Evolutionary conservation across 2,329 filamentous ascomycete species (phyloP).

Genomic region (Cercospora nicotianae): DNA sequence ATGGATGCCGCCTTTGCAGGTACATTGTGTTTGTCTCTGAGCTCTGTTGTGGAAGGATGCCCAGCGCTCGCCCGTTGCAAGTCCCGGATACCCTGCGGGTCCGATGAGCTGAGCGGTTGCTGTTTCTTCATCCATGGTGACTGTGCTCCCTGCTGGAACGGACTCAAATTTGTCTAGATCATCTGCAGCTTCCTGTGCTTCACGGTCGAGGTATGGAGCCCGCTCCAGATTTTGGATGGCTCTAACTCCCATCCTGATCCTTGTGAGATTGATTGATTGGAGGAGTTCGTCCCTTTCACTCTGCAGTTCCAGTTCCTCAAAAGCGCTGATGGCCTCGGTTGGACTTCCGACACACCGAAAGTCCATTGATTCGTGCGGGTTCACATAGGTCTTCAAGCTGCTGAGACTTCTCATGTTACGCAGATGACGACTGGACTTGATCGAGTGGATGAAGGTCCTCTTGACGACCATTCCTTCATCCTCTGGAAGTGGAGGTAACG

Average conservation of each 20-base stretch:
- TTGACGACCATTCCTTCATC: not conserved
- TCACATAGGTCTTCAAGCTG: slow-evolving; percentile 6
- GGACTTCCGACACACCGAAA: not conserved
- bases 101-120: slow-evolving; percentile 13
- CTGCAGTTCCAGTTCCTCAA: slow-evolving; percentile 4
- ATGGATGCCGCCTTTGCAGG: slow-evolving; percentile 4
- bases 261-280: slow-evolving; percentile 11
- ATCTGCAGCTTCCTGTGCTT: slow-evolving; percentile 12
- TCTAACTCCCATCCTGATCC: slow-evolving; percentile 6
- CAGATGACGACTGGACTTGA: slow-evolving; percentile 9
- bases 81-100: slow-evolving; percentile 10
- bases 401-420: slow-evolving; percentile 12
- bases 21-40: not conserved
- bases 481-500: slow-evolving; percentile 6
- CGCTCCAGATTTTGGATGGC: slow-evolving; percentile 1
- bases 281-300: slow-evolving; percentile 12
- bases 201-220: slow-evolving; percentile 3
- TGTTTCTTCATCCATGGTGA: slow-evolving; percentile 11
- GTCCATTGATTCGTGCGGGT: slow-evolving; percentile 8
- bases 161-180: slow-evolving; percentile 8
- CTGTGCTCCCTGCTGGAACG: slow-evolving; percentile 8
- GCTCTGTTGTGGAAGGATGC: slow-evolving; percentile 7
- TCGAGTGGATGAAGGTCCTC: slow-evolving; percentile 7
- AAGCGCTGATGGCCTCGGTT: slow-evolving; percentile 1
- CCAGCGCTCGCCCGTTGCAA: slow-evolving; percentile 16